Evolutionary conservation across 768 basidiomycete species (phyloP), one percentile per base, ranked within the genome.

Genomic region (Mycena rosella): DNA sequence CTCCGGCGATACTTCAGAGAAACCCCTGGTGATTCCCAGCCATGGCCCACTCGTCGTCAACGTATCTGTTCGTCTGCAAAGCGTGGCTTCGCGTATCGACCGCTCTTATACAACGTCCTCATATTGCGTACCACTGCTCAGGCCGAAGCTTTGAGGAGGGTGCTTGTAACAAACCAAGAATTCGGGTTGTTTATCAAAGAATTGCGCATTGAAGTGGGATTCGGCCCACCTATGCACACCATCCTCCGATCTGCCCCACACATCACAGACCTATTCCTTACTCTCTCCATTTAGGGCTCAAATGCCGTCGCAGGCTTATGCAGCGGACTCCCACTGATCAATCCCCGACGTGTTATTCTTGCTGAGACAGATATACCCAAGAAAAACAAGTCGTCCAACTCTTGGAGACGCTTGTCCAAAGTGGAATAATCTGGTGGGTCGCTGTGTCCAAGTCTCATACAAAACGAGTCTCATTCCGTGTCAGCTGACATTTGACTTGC

Each of bases 61-160:
- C 47, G 6, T 63, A 62, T 18, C 66, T 68, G 2, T 45, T 56
- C 27, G 60, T 63, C 30, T 62, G 54, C 60, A 68, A 68, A 51
- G 32, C 60, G 5, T 68, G 60, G 60, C 48, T 67, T 47, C 60
- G 54, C 17, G 66, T 67, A 18, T 44, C 65, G 42, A 67, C 65
- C 65, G 2, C 34, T 67, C 15, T 42, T 67, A 11, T 67, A 61
- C 29, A 55, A 48, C 29, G 65, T 67, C 18, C 44, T 67, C 6
- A 60, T 67, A 11, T 45, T 67, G 0, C 60, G 65, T 18, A 67
- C 57, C 42, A 56, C 53, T 0, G 40, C 59, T 1, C 60, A 67
- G 26, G 60, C 60, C 0, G 36, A 47, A 22, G 45, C 65, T 1
- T 45, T 67, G 2, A 24, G 2, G 13, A 8, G 38, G 15, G 59